These are phyloP conservation scores for Anisodus tanguticus DNA, from an alignment of 257 asterid genomes.

Conservation along the genomic window DNA sequence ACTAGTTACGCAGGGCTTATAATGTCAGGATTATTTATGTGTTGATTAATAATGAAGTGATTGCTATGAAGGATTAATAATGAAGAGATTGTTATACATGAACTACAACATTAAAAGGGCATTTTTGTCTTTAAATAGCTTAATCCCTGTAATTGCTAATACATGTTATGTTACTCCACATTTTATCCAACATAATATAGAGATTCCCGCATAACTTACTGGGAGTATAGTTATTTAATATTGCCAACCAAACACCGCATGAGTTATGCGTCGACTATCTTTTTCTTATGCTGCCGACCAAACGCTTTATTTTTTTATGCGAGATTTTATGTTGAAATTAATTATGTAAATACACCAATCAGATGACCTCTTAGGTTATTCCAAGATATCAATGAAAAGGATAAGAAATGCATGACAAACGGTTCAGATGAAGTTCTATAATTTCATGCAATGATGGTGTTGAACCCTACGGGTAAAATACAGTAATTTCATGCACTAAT, in stretches of 20 bases:
- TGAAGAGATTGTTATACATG: constrained; percentile 2
- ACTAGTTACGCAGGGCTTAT: not conserved
- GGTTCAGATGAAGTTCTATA: too few species aligned
- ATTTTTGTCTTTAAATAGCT: not conserved
- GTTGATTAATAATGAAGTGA: not conserved
- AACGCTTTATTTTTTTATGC: not conserved
- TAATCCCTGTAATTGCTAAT: not conserved
- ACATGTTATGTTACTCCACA: not conserved
- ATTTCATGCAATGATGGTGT: not conserved
- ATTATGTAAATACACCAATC: not conserved
- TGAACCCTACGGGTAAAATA: not conserved
- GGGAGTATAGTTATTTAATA: not conserved
- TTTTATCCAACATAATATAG: not conserved
- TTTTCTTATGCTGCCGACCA: not conserved
- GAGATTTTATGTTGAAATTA: not conserved
- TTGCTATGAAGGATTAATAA: not conserved
- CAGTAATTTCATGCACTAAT: not conserved
- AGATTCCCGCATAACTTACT: not conserved
- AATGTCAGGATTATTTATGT: not conserved
- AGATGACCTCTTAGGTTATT: not conserved
- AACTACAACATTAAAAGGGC: not conserved
- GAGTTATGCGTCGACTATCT: not conserved
- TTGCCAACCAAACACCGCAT: not conserved
- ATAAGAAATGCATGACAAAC: not conserved
- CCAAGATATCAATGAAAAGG: not conserved